Percentiles rank a stretch among this genome's conserved stretches.
Evolutionary conservation across 2,329 filamentous ascomycete species (phyloP).

Genomic region (Bipolaris bicolor): DNA sequence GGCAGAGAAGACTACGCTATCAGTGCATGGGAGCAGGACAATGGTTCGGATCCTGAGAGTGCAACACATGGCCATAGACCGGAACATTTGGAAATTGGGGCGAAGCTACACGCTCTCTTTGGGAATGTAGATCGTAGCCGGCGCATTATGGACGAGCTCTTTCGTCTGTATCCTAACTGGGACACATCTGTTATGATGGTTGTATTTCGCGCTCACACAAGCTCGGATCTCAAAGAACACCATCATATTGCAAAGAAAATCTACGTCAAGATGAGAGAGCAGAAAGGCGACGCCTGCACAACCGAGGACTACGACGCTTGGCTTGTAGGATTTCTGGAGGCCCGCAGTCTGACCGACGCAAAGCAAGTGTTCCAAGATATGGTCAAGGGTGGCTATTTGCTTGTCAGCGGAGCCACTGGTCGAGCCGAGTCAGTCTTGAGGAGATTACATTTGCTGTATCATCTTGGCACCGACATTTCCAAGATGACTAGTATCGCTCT

Average conservation of each 20-base stretch:
- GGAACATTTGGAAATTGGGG: slow-evolving; percentile 66
- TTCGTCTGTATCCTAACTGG: slow-evolving; percentile 53
- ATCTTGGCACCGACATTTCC: slow-evolving; percentile 37
- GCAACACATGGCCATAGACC: slow-evolving; percentile 34
- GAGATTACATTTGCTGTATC: slow-evolving; percentile 37
- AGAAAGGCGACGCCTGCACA: slow-evolving; percentile 64
- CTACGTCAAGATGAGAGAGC: slow-evolving; percentile 63
- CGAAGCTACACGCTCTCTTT: slow-evolving; percentile 66
- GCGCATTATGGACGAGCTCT: slow-evolving; percentile 61
- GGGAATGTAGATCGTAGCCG: slow-evolving; percentile 67
- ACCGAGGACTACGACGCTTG: slow-evolving; percentile 79
- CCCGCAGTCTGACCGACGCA: slow-evolving; percentile 69
- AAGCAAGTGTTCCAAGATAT: slow-evolving; percentile 85
- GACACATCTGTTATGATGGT: slow-evolving; percentile 67
- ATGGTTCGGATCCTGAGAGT: slow-evolving; percentile 7
- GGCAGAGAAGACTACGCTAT: slow-evolving; percentile 39
- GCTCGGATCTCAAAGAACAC: slow-evolving; percentile 49
- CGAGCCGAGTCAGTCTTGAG: slow-evolving; percentile 29
- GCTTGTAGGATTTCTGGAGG: slow-evolving; percentile 71
- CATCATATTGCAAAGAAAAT: slow-evolving; percentile 58
- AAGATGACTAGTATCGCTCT: slow-evolving; percentile 39
- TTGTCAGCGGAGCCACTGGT: slow-evolving; percentile 49
- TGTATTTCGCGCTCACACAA: slow-evolving; percentile 72
- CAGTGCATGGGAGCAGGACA: slow-evolving; percentile 40
- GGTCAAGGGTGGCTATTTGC: slow-evolving; percentile 65